Evolutionary conservation across 129 eudicot species (phyloP).

Genomic region (Centaurea solstitialis): DNA sequence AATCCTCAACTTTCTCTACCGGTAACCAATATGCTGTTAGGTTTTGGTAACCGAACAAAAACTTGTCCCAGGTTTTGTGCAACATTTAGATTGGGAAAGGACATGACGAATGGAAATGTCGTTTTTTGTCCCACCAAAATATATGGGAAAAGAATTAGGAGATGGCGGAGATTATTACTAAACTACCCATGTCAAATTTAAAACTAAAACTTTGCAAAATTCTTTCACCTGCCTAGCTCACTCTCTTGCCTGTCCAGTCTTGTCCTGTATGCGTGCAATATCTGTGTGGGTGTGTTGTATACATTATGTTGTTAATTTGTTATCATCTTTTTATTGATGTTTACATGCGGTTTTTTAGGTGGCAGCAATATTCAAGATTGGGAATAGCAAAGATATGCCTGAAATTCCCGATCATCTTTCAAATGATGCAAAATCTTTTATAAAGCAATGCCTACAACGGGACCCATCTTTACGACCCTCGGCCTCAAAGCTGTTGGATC

Average conservation of each 20-base stretch:
- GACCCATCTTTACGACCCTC: conserved; percentile 81
- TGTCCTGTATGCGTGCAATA: too few species aligned
- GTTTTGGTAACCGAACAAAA: too few species aligned
- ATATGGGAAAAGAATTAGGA: too few species aligned
- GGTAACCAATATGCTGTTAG: too few species aligned
- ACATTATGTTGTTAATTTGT: not conserved
- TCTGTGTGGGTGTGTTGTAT: not conserved
- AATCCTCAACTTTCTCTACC: not conserved
- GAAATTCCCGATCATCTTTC: conserved; percentile 86
- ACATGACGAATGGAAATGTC: too few species aligned
- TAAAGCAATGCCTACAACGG: conserved; percentile 76
- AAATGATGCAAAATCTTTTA: conserved; percentile 67
- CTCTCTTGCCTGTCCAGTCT: too few species aligned
- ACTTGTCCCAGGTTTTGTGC: too few species aligned
- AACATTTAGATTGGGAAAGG: too few species aligned
- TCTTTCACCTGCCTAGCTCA: not conserved
- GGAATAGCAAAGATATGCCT: conserved; percentile 94
- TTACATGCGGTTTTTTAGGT: conserved; percentile 46
- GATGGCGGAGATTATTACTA: not conserved
- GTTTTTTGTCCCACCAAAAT: too few species aligned
- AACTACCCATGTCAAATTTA: not conserved
- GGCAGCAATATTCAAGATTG: conserved; percentile 95
- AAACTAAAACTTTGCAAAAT: not conserved
- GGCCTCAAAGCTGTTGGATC: conserved; percentile 62
- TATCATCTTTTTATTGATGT: not conserved